Percentiles rank a stretch among this genome's conserved stretches.
Evolutionary conservation across 176 grass and related monocot genomes (phyloP).

Genomic region (Eleusine indica): DNA sequence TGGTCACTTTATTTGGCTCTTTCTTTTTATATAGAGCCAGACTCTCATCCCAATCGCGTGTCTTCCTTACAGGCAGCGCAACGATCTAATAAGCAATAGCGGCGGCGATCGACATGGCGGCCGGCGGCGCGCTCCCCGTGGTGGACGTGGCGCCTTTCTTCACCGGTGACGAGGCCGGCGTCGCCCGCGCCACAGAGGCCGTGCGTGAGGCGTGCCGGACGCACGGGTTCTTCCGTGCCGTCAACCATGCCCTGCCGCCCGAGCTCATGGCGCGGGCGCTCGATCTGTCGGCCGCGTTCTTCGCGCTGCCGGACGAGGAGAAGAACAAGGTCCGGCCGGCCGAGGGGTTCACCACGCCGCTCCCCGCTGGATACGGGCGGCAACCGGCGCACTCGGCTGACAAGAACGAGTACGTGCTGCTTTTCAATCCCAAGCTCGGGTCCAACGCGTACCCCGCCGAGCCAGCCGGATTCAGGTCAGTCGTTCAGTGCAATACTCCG

Average conservation of each 20-base stretch:
- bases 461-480: constrained; percentile 45
- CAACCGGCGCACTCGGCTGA: constrained; percentile 43
- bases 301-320: constrained; percentile 46
- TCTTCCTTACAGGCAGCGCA: too few species aligned
- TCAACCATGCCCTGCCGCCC: constrained; percentile 33
- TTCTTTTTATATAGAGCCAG: too few species aligned
- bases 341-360: background rate
- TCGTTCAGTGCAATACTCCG: background rate
- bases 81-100: too few species aligned
- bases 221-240: constrained; percentile 39
- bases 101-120: background rate
- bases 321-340: constrained; percentile 32
- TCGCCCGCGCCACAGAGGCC: constrained; percentile 17
- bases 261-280: constrained; percentile 33
- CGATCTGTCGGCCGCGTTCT: constrained; percentile 32
- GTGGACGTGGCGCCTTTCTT: constrained; percentile 36
- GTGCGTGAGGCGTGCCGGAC: constrained; percentile 20
- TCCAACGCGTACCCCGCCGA: constrained; percentile 32
- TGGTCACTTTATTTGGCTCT: too few species aligned
- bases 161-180: background rate
- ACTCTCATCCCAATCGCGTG: too few species aligned
- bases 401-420: constrained; percentile 51
- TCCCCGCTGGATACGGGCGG: constrained; percentile 45
- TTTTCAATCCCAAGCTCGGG: constrained; percentile 32
- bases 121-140: constrained; percentile 16